Evolutionary conservation across 176 grass and related monocot species (phyloP).

Genomic region (Carex kokanica): DNA sequence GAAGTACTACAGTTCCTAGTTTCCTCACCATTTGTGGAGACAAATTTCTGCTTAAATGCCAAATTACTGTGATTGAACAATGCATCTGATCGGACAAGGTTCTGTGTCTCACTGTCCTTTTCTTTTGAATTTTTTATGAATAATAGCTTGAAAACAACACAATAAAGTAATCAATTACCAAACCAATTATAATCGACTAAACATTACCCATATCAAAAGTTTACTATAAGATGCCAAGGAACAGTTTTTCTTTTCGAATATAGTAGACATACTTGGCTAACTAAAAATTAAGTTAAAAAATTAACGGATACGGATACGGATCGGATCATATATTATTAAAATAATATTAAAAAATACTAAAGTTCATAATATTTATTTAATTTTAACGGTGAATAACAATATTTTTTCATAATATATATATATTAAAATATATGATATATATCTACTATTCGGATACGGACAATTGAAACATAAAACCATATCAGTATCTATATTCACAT

Average conservation of each 20-base stretch:
- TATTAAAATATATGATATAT: too few species aligned
- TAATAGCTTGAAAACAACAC: neutral
- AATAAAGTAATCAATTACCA: neutral
- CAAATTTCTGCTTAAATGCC: neutral
- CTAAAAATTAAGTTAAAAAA: too few species aligned
- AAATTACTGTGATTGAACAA: conserved; percentile 24
- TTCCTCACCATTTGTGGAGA: conserved; percentile 28
- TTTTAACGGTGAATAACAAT: too few species aligned
- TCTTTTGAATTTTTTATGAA: neutral
- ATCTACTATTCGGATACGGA: too few species aligned
- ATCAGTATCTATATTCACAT: too few species aligned
- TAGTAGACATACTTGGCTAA: neutral
- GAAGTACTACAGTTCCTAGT: conserved; percentile 29
- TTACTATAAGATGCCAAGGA: neutral
- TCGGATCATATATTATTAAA: too few species aligned
- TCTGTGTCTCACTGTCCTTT: neutral
- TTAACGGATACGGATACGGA: too few species aligned
- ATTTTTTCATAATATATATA: too few species aligned
- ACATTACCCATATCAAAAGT: neutral
- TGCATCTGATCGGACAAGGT: neutral
- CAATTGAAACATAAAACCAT: too few species aligned
- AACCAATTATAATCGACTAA: neutral
- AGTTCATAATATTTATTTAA: too few species aligned
- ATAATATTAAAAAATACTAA: too few species aligned
- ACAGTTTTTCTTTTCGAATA: neutral